These are phyloP conservation scores for Parastagonospora nodorum DNA, from an alignment of 2,329 filamentous ascomycete species.

Conservation along the genomic window DNA sequence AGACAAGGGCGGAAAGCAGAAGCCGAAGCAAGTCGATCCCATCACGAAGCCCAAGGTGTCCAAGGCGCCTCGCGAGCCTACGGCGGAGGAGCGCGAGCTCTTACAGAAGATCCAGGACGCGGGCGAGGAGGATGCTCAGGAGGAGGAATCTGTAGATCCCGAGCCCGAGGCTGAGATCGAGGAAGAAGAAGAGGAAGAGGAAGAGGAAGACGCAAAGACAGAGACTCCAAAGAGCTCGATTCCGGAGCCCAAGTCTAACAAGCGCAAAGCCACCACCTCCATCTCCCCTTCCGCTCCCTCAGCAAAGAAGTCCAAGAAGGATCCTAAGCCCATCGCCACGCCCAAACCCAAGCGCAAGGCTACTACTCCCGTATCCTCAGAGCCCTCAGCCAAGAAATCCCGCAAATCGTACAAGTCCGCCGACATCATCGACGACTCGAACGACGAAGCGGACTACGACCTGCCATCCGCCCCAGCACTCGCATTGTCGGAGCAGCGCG, in stretches of 20 bases:
- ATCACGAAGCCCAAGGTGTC: neutral
- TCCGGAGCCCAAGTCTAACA: neutral
- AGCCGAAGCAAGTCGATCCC: no score
- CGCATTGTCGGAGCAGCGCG: neutral
- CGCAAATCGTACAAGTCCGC: slow-evolving; percentile 1
- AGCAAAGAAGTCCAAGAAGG: neutral
- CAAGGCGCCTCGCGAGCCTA: neutral
- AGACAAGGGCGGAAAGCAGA: neutral
- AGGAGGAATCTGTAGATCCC: neutral
- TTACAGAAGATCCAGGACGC: neutral
- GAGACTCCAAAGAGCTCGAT: neutral
- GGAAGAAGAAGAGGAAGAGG: neutral
- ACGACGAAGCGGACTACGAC: slow-evolving; percentile 3
- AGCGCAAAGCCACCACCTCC: neutral
- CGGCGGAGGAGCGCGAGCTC: neutral
- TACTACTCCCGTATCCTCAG: neutral
- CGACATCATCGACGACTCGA: neutral
- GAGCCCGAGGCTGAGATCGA: neutral
- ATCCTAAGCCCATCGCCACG: neutral
- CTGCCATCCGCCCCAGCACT: neutral
- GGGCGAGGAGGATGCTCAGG: neutral
- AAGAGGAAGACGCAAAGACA: neutral
- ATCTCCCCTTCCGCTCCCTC: neutral
- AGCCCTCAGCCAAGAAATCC: neutral
- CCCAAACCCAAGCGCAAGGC: neutral